Evolutionary conservation across 208 protist species (phyloP).

Genomic region (Acanthamoeba divionensis): DNA sequence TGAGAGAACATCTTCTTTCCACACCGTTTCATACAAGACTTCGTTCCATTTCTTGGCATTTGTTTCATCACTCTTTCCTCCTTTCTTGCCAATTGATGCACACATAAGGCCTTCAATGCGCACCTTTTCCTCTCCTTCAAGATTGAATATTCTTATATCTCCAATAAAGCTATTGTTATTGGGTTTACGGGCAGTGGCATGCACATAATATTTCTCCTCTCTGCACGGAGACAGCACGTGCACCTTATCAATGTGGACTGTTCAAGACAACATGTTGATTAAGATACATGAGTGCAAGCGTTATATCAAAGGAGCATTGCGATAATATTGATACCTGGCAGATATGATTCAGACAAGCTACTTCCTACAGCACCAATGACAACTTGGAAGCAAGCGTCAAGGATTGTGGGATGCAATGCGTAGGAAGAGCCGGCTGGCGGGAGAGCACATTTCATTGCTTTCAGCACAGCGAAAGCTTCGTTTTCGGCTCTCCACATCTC

Average conservation of each 20-base stretch:
- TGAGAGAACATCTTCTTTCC: not conserved
- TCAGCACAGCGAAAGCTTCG: not conserved
- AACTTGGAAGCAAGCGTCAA: constrained; percentile 14
- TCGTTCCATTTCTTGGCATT: too few relatives aligned
- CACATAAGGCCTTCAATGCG: not conserved
- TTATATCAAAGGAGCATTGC: too few relatives aligned
- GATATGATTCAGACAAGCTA: not conserved
- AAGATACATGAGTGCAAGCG: too few relatives aligned
- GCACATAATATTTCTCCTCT: constrained; percentile 1
- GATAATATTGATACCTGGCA: too few relatives aligned
- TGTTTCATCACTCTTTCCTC: not conserved
- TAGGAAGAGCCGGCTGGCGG: not conserved
- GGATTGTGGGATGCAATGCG: not conserved
- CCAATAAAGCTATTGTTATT: not conserved
- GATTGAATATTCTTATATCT: not conserved
- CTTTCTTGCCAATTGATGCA: constrained; percentile 8
- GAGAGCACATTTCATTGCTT: not conserved
- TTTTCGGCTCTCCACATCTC: not conserved
- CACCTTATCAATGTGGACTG: not conserved
- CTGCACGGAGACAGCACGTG: not conserved
- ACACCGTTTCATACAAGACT: not conserved
- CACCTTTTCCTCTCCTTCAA: not conserved
- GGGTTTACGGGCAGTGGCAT: not conserved
- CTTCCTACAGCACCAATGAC: not conserved
- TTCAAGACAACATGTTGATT: too few relatives aligned